Base-by-base conservation (phyloP, 257 asterid genomes). In the Primulina eburnea region DNA sequence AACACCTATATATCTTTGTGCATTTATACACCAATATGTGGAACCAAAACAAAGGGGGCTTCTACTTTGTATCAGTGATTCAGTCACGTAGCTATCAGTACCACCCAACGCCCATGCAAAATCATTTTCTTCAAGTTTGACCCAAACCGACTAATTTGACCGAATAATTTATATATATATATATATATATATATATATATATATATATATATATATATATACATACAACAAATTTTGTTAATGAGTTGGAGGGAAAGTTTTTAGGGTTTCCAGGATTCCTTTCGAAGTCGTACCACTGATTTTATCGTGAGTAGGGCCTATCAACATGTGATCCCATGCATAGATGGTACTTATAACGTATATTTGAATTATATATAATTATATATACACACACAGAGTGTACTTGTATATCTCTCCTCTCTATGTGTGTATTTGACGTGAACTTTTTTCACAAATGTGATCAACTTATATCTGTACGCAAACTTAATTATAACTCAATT, bases 61-160 rank as follows among this genome's bases (percentile, higher is more conserved):
- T 33, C 57, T 16, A 50, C 57, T 16, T 43, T 50, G 57, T 37
- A 26, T 71, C 64, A 59, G 65, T 65, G 55, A 60, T 71, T 68
- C 47, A 61, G 18, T 50, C 17, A 69, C 53, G 71, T 71, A 38
- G 6, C 30, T 40, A 16, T 24, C 59, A 52, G 61, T 68, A 73
- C 78, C 76, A 73, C 78, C 78, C 78, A 73, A 67, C 78, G 59
- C 70, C 78, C 78, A 60, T 65, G 73, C 82, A 73, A 60, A 62
- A 69, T 70, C 82, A 78, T 70, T 78, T 73, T 73, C 59, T 50
- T 60, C 2, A n/a, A 9, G 67, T 78, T 78, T 78, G 82, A 78
- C 82, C 82, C 70, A 17, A 28, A 35, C 24, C 56, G 2, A 38
- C 8, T 12, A 12, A 1, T 47, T 47, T 47, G 56, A 50, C 57